Evolutionary conservation across 768 basidiomycete species (phyloP), one percentile per base, ranked within the genome.

Genomic region (Russula griseocarnosa): DNA sequence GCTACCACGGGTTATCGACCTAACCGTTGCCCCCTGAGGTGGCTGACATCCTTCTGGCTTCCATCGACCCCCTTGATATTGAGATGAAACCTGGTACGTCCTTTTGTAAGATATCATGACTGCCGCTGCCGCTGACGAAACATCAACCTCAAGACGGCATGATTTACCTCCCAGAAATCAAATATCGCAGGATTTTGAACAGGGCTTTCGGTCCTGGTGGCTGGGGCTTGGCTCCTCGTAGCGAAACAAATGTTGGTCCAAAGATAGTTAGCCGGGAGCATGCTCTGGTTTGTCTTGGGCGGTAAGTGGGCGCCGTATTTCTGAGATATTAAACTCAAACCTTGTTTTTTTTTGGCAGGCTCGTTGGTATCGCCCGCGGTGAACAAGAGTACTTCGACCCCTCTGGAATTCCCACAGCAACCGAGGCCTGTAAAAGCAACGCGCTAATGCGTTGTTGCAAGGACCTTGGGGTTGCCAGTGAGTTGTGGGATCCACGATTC

Each of bases 361-460:
- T 98, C 20, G 93, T 98, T 3, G 90, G 84, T 10, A 86, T 98
- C 66, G 90, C 96, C 3, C 82, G 95, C 55, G 96, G 96, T 34
- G 96, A 98, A 76, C 94, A 98, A 69, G 93, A 97, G 69, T 98
- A 94, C 75, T 98, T 98, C 70, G 94, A 95, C 70, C 87, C 90
- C 8, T 81, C 83, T 0, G 93, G 94, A 16, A 86, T 98, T 55
- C 84, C 96, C 1, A 98, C 96, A 0, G 96, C 96, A 0, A 91
- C 90, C 0, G 96, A 98, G 73, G 93, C 88, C 0, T 92, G 90
- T 78, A 98, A 98, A 76, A 93, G 91, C 72, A 98, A 98, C 67
- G 96, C 96, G 0, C 79, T 98, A 34, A 97, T 98, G 95, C 81
- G 96, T 36, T 98, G 96, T 74, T 94, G 92, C 78, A 98, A 98